phyloP scores from a whole-genome alignment of 495 filamentous ascomycete genomes.

The Letharia lupina region DNA sequence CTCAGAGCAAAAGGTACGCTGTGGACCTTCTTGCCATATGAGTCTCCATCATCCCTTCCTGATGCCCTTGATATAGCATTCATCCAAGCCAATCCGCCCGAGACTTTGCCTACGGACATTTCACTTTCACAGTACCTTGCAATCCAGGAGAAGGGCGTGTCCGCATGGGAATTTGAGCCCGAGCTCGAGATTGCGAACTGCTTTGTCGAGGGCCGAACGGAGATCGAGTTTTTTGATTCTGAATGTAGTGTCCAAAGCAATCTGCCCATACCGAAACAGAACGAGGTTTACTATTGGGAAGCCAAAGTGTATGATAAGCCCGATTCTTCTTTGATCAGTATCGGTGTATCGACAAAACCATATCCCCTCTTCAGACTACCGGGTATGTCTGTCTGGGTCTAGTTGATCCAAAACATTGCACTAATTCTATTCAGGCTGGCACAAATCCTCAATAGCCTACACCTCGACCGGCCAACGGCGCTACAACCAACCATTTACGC shows the following conservation, averaged over 20 bases:
- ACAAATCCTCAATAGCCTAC: constrained; percentile 87
- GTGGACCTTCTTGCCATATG: not conserved
- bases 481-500: constrained; percentile 81
- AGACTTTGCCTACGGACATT: constrained; percentile 92
- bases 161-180: constrained; percentile 97
- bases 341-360: constrained; percentile 92
- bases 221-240: constrained; percentile 97
- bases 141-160: constrained; percentile 97
- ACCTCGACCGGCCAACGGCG: constrained; percentile 77
- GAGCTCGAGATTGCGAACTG: constrained; percentile 98
- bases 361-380: constrained; percentile 92
- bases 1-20: constrained; percentile 83
- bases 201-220: constrained; percentile 91
- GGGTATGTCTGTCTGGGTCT: constrained; percentile 45
- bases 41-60: constrained; percentile 9
- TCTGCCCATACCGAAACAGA: constrained; percentile 92
- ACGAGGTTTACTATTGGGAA: constrained; percentile 99
- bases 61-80: constrained; percentile 54
- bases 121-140: constrained; percentile 94
- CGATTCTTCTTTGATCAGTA: constrained; percentile 70
- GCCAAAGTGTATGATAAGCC: constrained; percentile 98
- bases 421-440: constrained; percentile 56
- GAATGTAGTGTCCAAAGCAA: constrained; percentile 98
- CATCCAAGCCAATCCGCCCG: constrained; percentile 86
- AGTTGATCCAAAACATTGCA: not conserved